Base-by-base conservation (phyloP, 306 rosid genomes). In the Glycine latifolia region DNA sequence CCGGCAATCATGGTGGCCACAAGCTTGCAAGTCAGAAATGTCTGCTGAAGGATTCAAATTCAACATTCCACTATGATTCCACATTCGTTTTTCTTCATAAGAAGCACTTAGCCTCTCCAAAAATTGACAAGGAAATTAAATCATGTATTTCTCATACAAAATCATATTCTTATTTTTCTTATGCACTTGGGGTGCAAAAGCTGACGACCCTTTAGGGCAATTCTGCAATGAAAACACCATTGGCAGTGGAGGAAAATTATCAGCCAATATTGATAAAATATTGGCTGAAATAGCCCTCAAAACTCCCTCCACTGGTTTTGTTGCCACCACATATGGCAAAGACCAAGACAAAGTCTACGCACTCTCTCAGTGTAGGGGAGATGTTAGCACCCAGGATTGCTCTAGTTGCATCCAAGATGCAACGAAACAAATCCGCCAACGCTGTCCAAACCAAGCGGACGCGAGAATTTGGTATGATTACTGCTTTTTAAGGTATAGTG, bases 401-500 rank as follows among this genome's bases (percentile, higher is more conserved):
- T 69, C 88, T 12, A 82, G 3, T 56, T 92, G 97, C 43, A 76
- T 92, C 52, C 86, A 86, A 75, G 89, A 89, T 1, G 91, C 94
- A 0, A 87, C 94, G 1, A 85, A 85, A 7, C 68, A 90, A 84
- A 86, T 92, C 74, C 84, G 79, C 16, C 52, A 67, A 12, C 76
- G 85, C 7, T 92, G 97, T 72, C 86, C 91, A 0, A 67, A 83
- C 63, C 81, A 87, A 79, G 88, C 87, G 0, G 94, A 88, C 16
- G 88, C 91, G 44, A 86, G 91, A 15, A 89, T 92, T 17, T 89
- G 92, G 92, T 90, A 92, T 20, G 97, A 92, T 77, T 87, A 17
- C 54, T 92, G 94, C 87, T 89, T 90, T 54, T 53, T 92, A 35
- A 87, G 90, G 84, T 86, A 85, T 47, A 69, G 35, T 65, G 72